Percentiles rank a stretch among this genome's conserved stretches.
Evolutionary conservation across 1,139 yeast genomes (phyloP).

Genomic region (Maudiozyma humilis): DNA sequence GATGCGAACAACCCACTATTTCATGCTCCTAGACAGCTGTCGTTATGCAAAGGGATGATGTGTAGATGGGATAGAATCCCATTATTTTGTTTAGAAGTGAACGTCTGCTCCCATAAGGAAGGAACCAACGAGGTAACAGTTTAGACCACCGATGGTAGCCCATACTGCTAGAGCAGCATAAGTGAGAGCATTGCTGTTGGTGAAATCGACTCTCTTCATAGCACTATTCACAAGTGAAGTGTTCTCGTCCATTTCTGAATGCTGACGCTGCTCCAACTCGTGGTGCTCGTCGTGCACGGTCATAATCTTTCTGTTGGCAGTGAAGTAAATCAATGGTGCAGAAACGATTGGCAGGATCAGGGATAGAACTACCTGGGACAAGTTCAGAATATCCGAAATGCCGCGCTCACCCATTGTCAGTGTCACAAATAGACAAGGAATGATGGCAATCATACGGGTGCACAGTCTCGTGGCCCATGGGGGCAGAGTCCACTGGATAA

Average conservation of each 20-base stretch:
- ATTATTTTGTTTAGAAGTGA: no score
- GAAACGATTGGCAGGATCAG: constrained; percentile 79
- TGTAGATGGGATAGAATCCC: no score
- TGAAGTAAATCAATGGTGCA: constrained; percentile 82
- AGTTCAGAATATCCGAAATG: constrained; percentile 67
- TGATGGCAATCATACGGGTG: constrained; percentile 76
- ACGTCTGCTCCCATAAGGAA: constrained; percentile 67
- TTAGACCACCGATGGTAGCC: constrained; percentile 62
- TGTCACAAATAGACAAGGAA: constrained; percentile 82
- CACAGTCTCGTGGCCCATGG: constrained; percentile 81
- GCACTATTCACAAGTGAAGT: constrained; percentile 17
- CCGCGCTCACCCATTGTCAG: constrained; percentile 77
- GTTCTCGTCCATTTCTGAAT: constrained; percentile 11
- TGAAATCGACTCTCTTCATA: constrained; percentile 42
- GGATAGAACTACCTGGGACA: constrained; percentile 81
- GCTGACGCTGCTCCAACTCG: constrained; percentile 5
- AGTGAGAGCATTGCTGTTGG: constrained; percentile 55
- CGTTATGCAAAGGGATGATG: no score
- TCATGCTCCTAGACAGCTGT: no score
- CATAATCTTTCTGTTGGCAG: constrained; percentile 70
- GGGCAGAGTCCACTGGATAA: constrained; percentile 71
- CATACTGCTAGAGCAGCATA: constrained; percentile 55
- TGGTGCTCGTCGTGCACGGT: constrained; percentile 39
- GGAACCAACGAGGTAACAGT: constrained; percentile 60
- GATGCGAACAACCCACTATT: no score